Conservation (phyloP, 305 asterid species). For the Andrographis paniculata region DNA sequence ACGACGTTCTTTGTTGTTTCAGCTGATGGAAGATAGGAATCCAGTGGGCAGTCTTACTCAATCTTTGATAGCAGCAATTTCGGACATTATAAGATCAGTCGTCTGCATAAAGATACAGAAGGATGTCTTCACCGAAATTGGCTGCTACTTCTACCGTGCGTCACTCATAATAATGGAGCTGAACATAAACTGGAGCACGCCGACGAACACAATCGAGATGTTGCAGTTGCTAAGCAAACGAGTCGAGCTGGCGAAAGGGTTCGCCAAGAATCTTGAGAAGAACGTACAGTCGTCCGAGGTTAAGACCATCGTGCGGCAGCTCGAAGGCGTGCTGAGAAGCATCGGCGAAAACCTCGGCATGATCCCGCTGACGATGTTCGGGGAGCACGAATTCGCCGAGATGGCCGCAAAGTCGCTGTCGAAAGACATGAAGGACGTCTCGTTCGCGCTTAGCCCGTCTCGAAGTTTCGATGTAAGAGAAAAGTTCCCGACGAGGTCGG, state of each 20-base stretch:
- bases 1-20: constrained; percentile 10
- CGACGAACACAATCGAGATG: constrained; percentile 34
- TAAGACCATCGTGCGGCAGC: constrained; percentile 29
- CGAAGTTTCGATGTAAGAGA: constrained; percentile 17
- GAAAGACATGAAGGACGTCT: constrained; percentile 43
- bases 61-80: constrained; percentile 36
- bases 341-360: constrained; percentile 49
- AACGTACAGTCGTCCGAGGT: constrained; percentile 24
- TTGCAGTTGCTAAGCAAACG: constrained; percentile 35
- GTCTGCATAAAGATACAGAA: constrained; percentile 32
- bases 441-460: constrained; percentile 21
- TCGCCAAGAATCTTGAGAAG: constrained; percentile 26
- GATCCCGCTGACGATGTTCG: constrained; percentile 31
- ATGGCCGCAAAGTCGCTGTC: constrained; percentile 49
- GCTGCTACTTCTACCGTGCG: constrained; percentile 62
- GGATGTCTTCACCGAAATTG: constrained; percentile 42
- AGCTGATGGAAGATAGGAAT: constrained; percentile 33
- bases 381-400: constrained; percentile 35
- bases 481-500: constrained; percentile 3
- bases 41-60: constrained; percentile 26
- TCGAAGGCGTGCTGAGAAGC: constrained; percentile 36
- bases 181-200: constrained; percentile 28
- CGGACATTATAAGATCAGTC: constrained; percentile 37
- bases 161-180: constrained; percentile 52
- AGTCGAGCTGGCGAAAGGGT: constrained; percentile 34